These are phyloP conservation scores for Purpureocillium lavendulum DNA, from an alignment of 2,329 filamentous ascomycete genomes.

Conservation along the genomic window DNA sequence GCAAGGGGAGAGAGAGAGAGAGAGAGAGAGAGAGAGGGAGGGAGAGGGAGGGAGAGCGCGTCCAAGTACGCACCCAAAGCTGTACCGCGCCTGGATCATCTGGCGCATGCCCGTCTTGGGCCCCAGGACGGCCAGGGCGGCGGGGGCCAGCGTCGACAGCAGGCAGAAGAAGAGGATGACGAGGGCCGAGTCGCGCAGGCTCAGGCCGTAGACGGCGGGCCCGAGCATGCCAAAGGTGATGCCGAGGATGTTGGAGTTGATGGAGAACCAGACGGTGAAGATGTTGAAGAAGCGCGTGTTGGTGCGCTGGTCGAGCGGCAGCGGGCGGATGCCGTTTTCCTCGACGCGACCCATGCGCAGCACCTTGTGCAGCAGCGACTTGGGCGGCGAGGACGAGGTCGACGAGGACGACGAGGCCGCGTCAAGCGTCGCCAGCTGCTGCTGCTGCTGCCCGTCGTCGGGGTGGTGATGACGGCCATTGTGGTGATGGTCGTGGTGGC, in stretches of 20 bases:
- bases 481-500: constrained; percentile 14
- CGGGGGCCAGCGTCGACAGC: constrained; percentile 43
- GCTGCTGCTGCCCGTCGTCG: too few species aligned
- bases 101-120: constrained; percentile 57
- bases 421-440: too few species aligned
- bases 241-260: constrained; percentile 38
- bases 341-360: constrained; percentile 31
- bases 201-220: constrained; percentile 43
- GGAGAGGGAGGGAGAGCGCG: not conserved
- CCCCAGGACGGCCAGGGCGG: constrained; percentile 49
- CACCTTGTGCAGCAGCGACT: constrained; percentile 20
- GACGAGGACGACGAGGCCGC: constrained; percentile 9
- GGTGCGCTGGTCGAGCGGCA: constrained; percentile 31
- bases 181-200: constrained; percentile 46
- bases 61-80: constrained; percentile 39
- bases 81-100: constrained; percentile 57
- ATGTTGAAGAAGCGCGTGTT: constrained; percentile 32
- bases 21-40: not conserved
- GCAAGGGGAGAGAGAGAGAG: not conserved
- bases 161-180: constrained; percentile 57
- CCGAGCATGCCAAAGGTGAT: constrained; percentile 58
- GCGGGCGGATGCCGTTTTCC: constrained; percentile 33
- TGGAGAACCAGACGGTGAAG: constrained; percentile 40
- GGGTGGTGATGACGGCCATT: constrained; percentile 16
- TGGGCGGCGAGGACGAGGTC: constrained; percentile 6